Percentiles rank a stretch among this genome's conserved stretches.
Evolutionary conservation across 139 green algal genomes (phyloP).

Genomic region (Chlamydomonas sphaeroides): DNA sequence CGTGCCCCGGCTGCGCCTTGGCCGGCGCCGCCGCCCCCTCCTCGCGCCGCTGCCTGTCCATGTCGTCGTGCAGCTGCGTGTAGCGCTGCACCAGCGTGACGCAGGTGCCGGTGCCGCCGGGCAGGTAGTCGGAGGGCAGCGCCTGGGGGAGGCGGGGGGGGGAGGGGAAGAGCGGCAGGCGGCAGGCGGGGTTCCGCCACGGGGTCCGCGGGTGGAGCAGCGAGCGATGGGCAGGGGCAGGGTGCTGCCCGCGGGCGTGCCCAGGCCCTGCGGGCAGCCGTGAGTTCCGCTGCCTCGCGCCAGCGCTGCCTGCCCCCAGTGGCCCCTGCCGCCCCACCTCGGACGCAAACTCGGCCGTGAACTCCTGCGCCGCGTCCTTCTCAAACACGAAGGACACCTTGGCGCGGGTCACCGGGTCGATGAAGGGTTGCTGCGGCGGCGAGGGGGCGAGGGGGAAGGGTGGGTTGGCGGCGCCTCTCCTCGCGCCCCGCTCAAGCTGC

Average conservation of each 20-base stretch:
- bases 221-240: background rate
- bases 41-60: background rate
- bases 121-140: slow-evolving; percentile 26
- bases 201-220: background rate
- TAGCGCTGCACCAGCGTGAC: slow-evolving; percentile 11
- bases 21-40: too few species aligned
- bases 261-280: too few species aligned
- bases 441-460: too few species aligned
- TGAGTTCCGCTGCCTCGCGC: background rate
- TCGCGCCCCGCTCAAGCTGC: too few species aligned
- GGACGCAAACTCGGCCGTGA: background rate
- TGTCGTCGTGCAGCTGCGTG: background rate
- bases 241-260: too few species aligned
- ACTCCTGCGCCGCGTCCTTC: slow-evolving; percentile 24
- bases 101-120: slow-evolving; percentile 32
- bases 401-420: slow-evolving; percentile 60
- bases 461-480: too few species aligned
- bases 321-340: background rate
- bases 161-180: background rate
- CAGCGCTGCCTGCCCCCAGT: background rate
- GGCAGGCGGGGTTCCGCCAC: too few species aligned
- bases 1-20: too few species aligned
- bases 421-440: slow-evolving; percentile 56
- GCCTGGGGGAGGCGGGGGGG: background rate
- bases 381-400: slow-evolving; percentile 60